Evolutionary conservation across 2,329 filamentous ascomycete genomes (phyloP), one percentile per base, ranked within the genome.

Genomic region (Microascus cirrosus): DNA sequence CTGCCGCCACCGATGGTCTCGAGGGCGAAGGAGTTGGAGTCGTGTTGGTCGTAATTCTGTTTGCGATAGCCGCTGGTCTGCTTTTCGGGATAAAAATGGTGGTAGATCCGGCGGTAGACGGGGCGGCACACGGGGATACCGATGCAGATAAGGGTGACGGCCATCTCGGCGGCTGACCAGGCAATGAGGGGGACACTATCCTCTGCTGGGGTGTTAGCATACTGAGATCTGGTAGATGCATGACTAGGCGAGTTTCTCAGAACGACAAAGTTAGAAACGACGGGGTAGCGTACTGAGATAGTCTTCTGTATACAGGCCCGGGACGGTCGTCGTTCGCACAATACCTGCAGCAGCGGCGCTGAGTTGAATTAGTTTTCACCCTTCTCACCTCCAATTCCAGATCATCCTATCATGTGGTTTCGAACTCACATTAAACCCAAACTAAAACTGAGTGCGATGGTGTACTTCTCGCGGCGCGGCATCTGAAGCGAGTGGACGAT

Each of bases 401-500:
- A 18, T 18, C 5, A 10, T n/a, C 18, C 39, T 5, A 18, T 13
- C 11, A 45, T 18, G 39, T 45, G 11, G 39, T 12, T 3, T 4
- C 18, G 3, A n/a, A 10, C 68, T 63, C 63, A 71, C 72, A 75
- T 70, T 5, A 75, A 61, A 5, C 74, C 74, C 3, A 76, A 61
- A 52, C 74, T 76, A 51, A 77, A 69, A 56, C 73, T 71, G 22
- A 65, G 62, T 0, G 73, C 68, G 10, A 77, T 69, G n/a, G 74
- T 66, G 25, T 75, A 66, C 63, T 75, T 77, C 50, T 77, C 74
- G 18, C 72, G 67, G n/a, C 64, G 69, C 15, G 71, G 71, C 72
- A 77, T 77, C 35, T 73, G 70, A 8, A 77, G 60, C 0, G 69
- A 68, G 72, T 74, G 75, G 24, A 77, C 69, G 8, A 77, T 67